Evolutionary conservation across 352 stramenopile species (phyloP).

Genomic region (Pythium phragmitis): DNA sequence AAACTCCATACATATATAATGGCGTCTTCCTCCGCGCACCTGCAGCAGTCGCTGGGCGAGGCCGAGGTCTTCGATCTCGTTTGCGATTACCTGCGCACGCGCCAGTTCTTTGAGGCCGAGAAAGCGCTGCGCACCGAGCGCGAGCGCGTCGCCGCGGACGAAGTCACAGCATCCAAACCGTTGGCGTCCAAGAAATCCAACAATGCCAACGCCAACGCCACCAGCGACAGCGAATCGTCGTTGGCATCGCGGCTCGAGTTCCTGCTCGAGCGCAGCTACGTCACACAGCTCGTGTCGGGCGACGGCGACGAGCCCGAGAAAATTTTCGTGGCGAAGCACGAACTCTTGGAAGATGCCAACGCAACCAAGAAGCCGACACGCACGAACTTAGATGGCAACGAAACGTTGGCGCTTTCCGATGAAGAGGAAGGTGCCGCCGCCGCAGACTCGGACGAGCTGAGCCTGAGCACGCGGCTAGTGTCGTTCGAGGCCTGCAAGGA

Average conservation of each 20-base stretch:
- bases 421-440: conserved; percentile 26
- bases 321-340: conserved; percentile 75
- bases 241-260: conserved; percentile 71
- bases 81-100: conserved; percentile 85
- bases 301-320: conserved; percentile 64
- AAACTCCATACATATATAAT: neutral
- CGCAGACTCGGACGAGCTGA: conserved; percentile 45
- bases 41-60: conserved; percentile 81
- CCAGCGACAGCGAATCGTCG: conserved; percentile 25
- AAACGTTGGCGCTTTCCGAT: conserved; percentile 35
- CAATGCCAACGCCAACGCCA: conserved; percentile 38
- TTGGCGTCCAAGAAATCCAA: conserved; percentile 3
- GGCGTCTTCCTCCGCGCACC: conserved; percentile 50
- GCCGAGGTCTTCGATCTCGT: conserved; percentile 87
- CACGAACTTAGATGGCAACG: conserved; percentile 76
- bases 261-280: conserved; percentile 83
- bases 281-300: conserved; percentile 79
- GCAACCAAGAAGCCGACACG: conserved; percentile 39
- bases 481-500: conserved; percentile 84
- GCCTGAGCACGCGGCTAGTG: conserved; percentile 73
- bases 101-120: conserved; percentile 85
- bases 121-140: conserved; percentile 70
- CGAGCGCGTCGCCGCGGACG: conserved; percentile 37
- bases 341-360: conserved; percentile 26
- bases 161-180: neutral